Percentiles rank a stretch among this genome's conserved stretches.
phyloP scores from a whole-genome alignment of 2,329 filamentous ascomycete genomes.

The Endothia cerciana region DNA sequence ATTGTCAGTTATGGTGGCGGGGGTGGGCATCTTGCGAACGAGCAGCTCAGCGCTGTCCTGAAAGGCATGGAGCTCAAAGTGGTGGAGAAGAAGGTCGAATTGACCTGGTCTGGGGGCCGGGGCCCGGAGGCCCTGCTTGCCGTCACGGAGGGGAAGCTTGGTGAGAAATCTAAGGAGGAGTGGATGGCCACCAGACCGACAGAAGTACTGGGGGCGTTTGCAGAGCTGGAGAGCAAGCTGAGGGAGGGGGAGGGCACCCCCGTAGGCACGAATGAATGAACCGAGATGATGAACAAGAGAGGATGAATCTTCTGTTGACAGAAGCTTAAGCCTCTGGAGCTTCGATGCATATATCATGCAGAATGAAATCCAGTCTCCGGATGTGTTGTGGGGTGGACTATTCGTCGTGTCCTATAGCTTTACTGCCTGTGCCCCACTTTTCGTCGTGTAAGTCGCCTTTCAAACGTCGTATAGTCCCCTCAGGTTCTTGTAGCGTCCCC shows the following conservation, averaged over 20 bases:
- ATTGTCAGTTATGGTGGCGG: slow-evolving; percentile 57
- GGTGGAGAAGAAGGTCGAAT: slow-evolving; percentile 23
- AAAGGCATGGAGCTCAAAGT: slow-evolving; percentile 29
- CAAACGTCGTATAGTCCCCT: too few relatives aligned
- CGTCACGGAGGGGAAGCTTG: slow-evolving; percentile 15
- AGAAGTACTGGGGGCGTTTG: slow-evolving; percentile 22
- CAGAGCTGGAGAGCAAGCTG: slow-evolving; percentile 11
- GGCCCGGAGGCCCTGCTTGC: slow-evolving; percentile 16
- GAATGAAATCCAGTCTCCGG: too few relatives aligned
- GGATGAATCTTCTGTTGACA: too few relatives aligned
- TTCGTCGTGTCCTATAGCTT: too few relatives aligned
- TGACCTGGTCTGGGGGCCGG: slow-evolving; percentile 6
- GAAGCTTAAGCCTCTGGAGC: too few relatives aligned
- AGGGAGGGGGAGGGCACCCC: not conserved
- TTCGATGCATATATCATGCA: too few relatives aligned
- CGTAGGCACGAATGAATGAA: too few relatives aligned
- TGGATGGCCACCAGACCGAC: slow-evolving; percentile 12
- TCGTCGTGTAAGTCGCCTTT: too few relatives aligned
- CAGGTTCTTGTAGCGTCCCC: too few relatives aligned
- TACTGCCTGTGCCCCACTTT: too few relatives aligned
- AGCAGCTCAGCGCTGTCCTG: slow-evolving; percentile 34
- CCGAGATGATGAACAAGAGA: too few relatives aligned
- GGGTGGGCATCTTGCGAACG: slow-evolving; percentile 31
- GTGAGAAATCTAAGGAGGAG: slow-evolving; percentile 11
- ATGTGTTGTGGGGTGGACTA: too few relatives aligned